A percentile compares a stretch with the other conserved stretches of the same genome.
These are phyloP conservation scores for Auriscalpium microsporum DNA, from an alignment of 768 basidiomycete species.

Conservation along the genomic window DNA sequence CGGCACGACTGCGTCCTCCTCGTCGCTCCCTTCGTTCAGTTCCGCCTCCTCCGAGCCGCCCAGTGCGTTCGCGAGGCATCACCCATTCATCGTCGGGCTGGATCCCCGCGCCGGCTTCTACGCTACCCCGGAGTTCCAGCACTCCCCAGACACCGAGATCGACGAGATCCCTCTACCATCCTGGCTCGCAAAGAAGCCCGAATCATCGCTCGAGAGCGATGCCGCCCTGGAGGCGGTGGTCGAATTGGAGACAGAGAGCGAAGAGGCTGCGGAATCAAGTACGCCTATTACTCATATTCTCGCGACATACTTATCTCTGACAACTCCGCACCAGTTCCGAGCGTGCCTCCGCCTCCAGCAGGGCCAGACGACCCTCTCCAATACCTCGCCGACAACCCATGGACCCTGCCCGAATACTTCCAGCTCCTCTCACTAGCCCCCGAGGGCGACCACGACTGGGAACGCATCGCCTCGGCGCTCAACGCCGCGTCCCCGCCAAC, in stretches of 20 bases:
- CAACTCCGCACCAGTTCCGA: not conserved
- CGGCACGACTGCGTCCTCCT: not conserved
- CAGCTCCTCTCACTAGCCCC: conserved; percentile 5
- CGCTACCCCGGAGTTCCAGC: conserved; percentile 14
- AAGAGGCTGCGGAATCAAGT: not conserved
- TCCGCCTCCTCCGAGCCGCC: not conserved
- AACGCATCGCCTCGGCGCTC: conserved; percentile 5
- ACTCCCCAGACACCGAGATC: conserved; percentile 10
- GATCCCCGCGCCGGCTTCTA: conserved; percentile 8
- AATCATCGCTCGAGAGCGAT: conserved; percentile 11
- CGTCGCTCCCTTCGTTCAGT: not conserved
- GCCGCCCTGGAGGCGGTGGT: conserved; percentile 11
- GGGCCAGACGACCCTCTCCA: conserved; percentile 8
- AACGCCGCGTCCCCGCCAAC: not conserved
- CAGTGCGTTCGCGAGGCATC: not conserved
- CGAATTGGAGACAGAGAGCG: not conserved
- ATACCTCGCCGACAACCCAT: conserved; percentile 9
- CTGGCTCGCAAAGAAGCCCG: conserved; percentile 1
- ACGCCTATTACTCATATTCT: too few relatives aligned
- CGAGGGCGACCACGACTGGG: conserved; percentile 7
- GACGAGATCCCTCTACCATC: conserved; percentile 6
- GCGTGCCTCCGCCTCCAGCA: not conserved
- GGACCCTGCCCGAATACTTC: conserved; percentile 13
- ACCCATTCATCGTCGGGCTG: not conserved
- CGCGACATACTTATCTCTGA: too few relatives aligned